A percentile compares a stretch with the other conserved stretches of the same genome.
phyloP scores from a whole-genome alignment of 2,329 filamentous ascomycete species.

The Ophiocordyceps camponoti-leonardi region DNA sequence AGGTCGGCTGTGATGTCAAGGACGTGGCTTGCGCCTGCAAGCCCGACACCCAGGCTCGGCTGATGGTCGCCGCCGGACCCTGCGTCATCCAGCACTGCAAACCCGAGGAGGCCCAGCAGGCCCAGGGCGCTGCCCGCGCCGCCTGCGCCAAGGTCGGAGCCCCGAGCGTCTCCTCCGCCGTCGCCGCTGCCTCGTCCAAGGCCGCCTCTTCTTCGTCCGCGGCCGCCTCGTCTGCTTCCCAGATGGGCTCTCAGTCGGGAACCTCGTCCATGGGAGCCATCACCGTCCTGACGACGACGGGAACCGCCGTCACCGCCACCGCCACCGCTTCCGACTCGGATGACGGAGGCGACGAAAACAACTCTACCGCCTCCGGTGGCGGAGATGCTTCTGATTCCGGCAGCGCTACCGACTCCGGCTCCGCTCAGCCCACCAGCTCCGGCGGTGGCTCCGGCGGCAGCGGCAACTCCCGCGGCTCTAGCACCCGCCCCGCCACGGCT shows the following conservation, averaged over 20 bases:
- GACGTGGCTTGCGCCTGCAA: conserved; percentile 23
- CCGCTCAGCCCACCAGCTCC: neutral
- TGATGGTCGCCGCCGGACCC: conserved; percentile 10
- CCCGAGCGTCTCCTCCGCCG: neutral
- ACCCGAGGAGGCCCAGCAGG: conserved; percentile 11
- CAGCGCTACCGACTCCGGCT: neutral
- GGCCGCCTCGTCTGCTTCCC: neutral
- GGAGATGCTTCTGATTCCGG: neutral
- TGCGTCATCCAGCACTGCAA: conserved; percentile 19
- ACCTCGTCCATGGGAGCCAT: conserved; percentile 1
- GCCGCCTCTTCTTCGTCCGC: neutral
- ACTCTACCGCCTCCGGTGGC: neutral
- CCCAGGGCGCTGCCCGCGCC: conserved; percentile 12
- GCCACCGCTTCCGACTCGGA: neutral
- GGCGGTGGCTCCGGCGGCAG: too few species aligned
- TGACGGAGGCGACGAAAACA: neutral
- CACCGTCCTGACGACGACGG: neutral
- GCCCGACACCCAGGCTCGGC: conserved; percentile 11
- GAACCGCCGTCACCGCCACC: neutral
- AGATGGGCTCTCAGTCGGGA: conserved; percentile 1
- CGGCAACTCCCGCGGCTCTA: conserved; percentile 1
- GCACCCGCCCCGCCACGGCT: neutral
- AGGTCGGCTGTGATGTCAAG: conserved; percentile 17
- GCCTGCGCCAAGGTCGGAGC: conserved; percentile 11
- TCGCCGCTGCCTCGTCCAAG: conserved; percentile 1